Conservation (phyloP, 164 flowering plant species). For the Sextonia rubra region DNA sequence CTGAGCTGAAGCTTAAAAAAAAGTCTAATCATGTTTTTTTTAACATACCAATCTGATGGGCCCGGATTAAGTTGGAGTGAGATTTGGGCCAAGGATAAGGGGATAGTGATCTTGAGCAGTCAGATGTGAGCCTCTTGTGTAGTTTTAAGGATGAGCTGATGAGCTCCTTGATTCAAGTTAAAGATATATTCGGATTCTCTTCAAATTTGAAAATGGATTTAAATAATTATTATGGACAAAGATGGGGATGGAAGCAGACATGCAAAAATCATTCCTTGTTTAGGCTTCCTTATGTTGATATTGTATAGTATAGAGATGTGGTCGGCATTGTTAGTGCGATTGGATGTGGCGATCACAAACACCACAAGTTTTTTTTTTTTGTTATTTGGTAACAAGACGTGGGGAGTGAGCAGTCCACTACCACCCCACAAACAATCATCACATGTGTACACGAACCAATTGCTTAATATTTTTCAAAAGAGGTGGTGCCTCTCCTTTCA, state of each 20-base stretch:
- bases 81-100: too few species aligned
- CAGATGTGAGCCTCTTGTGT: too few species aligned
- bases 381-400: conserved; percentile 9
- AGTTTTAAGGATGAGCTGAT: neutral
- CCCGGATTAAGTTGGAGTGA: too few species aligned
- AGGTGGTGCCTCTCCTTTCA: neutral
- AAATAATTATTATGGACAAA: too few species aligned
- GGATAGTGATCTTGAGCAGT: too few species aligned
- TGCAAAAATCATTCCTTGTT: neutral
- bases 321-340: neutral
- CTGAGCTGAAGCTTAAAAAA: too few species aligned
- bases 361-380: neutral
- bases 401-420: conserved; percentile 8
- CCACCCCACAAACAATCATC: neutral
- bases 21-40: too few species aligned
- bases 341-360: conserved; percentile 1
- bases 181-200: neutral
- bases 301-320: neutral
- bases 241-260: neutral
- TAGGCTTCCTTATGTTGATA: neutral
- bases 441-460: neutral
- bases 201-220: neutral
- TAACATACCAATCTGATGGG: too few species aligned
- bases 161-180: neutral
- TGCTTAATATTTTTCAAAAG: neutral